These are phyloP conservation scores for Pleurotus cornucopiae DNA, from an alignment of 768 basidiomycete genomes.

Conservation along the genomic window DNA sequence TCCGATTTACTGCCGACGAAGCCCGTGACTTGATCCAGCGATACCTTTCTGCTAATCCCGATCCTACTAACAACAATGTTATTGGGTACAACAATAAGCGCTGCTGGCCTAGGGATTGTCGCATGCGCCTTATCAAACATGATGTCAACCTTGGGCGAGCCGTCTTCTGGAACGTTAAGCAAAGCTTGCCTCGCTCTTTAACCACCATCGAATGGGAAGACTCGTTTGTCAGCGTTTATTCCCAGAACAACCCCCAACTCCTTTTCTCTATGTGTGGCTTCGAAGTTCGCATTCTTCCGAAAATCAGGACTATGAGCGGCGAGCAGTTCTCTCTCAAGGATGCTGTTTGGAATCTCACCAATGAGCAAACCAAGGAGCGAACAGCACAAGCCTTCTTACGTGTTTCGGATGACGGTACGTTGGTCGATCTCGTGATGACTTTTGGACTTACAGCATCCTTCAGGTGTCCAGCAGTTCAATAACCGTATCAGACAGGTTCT, in stretches of 20 bases:
- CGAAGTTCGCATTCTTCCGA: constrained; percentile 95
- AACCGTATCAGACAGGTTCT: constrained; percentile 95
- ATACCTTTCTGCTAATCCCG: constrained; percentile 95
- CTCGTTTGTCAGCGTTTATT: constrained; percentile 95
- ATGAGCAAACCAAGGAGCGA: constrained; percentile 95
- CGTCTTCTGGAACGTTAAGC: constrained; percentile 99
- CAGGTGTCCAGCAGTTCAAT: constrained; percentile 93
- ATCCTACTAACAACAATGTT: constrained; percentile 98
- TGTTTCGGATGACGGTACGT: constrained; percentile 86
- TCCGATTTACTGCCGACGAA: constrained; percentile 97
- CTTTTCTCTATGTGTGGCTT: constrained; percentile 99
- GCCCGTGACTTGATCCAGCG: constrained; percentile 96
- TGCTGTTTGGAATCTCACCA: constrained; percentile 94
- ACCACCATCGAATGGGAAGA: constrained; percentile 99
- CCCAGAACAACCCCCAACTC: constrained; percentile 95
- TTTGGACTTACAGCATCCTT: constrained; percentile 10
- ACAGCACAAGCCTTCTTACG: constrained; percentile 98
- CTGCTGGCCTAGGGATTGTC: constrained; percentile 98
- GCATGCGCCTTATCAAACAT: constrained; percentile 98
- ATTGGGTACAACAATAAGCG: constrained; percentile 99
- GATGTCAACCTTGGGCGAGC: constrained; percentile 98
- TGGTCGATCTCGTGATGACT: neutral
- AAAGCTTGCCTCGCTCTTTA: constrained; percentile 88
- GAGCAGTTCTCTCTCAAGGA: constrained; percentile 97
- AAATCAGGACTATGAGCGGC: constrained; percentile 91